Base-by-base conservation (phyloP, 1,284 basidiomycete genomes). In the Jaminaea rosea region DNA sequence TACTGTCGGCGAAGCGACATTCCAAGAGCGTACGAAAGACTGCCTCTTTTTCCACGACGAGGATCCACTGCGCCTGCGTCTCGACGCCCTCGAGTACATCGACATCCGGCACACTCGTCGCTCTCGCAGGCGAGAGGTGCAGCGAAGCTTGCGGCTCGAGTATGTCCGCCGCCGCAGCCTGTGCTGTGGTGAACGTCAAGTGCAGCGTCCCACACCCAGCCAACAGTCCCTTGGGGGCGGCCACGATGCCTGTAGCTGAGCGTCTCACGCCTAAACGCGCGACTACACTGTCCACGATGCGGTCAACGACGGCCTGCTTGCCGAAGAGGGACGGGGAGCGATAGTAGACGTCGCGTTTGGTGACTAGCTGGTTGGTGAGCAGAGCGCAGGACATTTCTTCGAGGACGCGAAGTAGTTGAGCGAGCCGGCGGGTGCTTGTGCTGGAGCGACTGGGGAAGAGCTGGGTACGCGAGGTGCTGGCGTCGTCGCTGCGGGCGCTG, bases 21-120 rank as follows among this genome's bases (percentile, higher is more conserved):
- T 66, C 53, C 3, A 55, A 9, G 1, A 66, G 41, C 3, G 31
- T 23, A 29, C 61, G 53, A 45, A 65, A 66, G 17, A 58, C 55
- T 0, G 66, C 63, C 28, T 69, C 65, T 31, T 71, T 71, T 52
- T 71, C 68, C 3, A 71, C 67, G 1, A 71, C 45, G 6, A 71
- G 37, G n/a, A 65, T 50, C 23, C 60, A 51, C 5, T 50, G 39
- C 2, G 46, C 58, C 1, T n/a, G 17, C 23, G 49, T 48, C 47
- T 62, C 51, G n/a, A n/a, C n/a, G n/a, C n/a, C n/a, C n/a, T n/a
- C n/a, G n/a, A n/a, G n/a, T n/a, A n/a, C n/a, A n/a, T n/a, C n/a
- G n/a, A n/a, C n/a, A n/a, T n/a, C n/a, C n/a, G n/a, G n/a, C n/a
- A n/a, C n/a, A n/a, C n/a, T n/a, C n/a, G n/a, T n/a, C n/a, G n/a